Evolutionary conservation across 805 yeast species (phyloP), one percentile per base, ranked within the genome.

Genomic region (Tetrapisispora iriomotensis): DNA sequence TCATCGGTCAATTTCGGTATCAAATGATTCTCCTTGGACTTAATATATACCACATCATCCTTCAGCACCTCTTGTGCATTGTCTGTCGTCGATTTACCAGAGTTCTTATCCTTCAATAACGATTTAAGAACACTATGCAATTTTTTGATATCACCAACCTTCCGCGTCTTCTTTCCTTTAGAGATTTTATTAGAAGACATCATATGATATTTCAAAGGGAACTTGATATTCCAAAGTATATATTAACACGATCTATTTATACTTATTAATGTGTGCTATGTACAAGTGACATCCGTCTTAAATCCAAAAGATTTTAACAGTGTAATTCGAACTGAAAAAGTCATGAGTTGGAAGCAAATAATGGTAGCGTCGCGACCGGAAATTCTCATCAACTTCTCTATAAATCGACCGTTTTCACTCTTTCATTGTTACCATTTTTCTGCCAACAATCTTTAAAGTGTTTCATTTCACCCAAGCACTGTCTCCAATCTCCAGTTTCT

Each of bases 401-500:
- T n/a, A n/a, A n/a, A 41, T 59, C 62, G 3, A 58, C 53, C 2
- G 64, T 59, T 6, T 43, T 38, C 1, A 54, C 60, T 28, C 86
- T 65, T 39, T 65, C 64, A 49, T 73, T 64, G 47, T 80, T 79
- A 29, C 74, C 72, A 52, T 76, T 66, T 13, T 44, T 50, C 8
- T 62, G 70, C 87, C 87, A 80, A 60, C 88, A 80, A 39, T 70
- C 64, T 39, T 71, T 68, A 52, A 80, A 79, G 13, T 70, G 73
- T 25, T 64, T 62, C 82, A 79, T 81, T 54, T 83, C 92, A 15
- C 64, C 61, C 2, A 74, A 56, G 47, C 94, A 82, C 50, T 75
- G 61, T 39, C 94, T 62, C 95, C 95, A 84, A 54, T 84, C 94
- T 22, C 75, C 75, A 1, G 79, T 79, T 43, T 82, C 94, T 3